These are phyloP conservation scores for Lathyrus sativus DNA, from an alignment of 306 rosid genomes.

Conservation along the genomic window DNA sequence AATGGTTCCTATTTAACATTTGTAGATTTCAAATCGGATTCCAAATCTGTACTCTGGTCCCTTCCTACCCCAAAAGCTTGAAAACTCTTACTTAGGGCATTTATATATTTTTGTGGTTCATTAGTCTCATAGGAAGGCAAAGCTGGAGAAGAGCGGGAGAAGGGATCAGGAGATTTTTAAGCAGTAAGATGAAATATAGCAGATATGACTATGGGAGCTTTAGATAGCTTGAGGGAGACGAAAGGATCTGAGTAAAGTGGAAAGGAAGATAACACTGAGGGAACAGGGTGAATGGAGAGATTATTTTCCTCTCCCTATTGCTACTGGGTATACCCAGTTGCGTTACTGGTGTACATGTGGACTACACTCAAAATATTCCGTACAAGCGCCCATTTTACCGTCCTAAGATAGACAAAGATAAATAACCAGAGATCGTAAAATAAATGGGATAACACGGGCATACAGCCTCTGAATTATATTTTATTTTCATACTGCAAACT, in stretches of 20 bases:
- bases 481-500: neutral
- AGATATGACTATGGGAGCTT: neutral
- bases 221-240: neutral
- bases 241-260: neutral
- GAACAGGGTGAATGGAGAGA: neutral
- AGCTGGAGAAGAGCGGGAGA: neutral
- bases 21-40: neutral
- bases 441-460: neutral
- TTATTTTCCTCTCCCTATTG: neutral
- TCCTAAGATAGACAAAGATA: constrained; percentile 4
- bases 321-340: neutral
- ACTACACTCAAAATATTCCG: neutral
- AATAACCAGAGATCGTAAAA: constrained; percentile 2
- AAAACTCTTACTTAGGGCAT: neutral
- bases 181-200: neutral
- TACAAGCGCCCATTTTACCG: neutral
- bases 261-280: neutral
- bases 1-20: constrained; percentile 2
- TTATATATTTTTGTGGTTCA: neutral
- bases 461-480: neutral
- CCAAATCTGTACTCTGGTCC: neutral
- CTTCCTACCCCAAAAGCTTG: neutral
- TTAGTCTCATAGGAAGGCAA: neutral
- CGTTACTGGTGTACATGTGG: neutral
- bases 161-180: neutral